Evolutionary conservation across 2,329 filamentous ascomycete species (phyloP).

Genomic region (Aciculosporium take): DNA sequence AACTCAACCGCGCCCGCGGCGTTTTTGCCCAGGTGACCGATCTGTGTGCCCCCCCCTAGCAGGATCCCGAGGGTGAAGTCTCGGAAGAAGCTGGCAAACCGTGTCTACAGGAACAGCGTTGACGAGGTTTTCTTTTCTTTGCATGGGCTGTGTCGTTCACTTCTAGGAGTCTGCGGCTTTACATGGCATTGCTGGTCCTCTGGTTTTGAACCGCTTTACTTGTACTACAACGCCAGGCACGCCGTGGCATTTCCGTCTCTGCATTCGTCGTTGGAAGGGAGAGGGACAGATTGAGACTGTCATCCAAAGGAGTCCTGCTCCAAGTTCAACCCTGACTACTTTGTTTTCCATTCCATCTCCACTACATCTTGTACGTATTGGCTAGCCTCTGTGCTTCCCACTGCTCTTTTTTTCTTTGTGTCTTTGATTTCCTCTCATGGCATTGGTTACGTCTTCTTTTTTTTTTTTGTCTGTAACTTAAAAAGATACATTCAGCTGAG

Average conservation of each 20-base stretch:
- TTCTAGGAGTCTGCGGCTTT: conserved; percentile 1
- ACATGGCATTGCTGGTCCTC: background rate
- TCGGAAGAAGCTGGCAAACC: background rate
- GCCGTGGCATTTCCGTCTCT: conserved; percentile 2
- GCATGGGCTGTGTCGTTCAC: conserved; percentile 1
- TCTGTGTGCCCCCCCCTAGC: background rate
- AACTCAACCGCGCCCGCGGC: background rate
- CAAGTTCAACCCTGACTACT: conserved; percentile 4
- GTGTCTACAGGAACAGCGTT: background rate
- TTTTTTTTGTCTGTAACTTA: conserved; percentile 1
- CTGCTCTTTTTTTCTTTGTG: conserved; percentile 18
- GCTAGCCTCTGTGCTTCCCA: conserved; percentile 26
- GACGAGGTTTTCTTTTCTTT: conserved; percentile 3
- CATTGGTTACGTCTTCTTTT: conserved; percentile 2
- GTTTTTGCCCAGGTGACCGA: background rate
- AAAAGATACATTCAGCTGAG: background rate
- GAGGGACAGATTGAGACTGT: conserved; percentile 5
- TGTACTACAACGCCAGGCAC: conserved; percentile 5
- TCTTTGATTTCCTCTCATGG: conserved; percentile 8
- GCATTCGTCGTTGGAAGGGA: conserved; percentile 6
- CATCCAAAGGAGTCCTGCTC: conserved; percentile 2
- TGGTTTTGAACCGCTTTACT: conserved; percentile 4
- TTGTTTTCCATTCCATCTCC: conserved; percentile 4
- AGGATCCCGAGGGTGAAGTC: background rate
- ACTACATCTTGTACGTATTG: conserved; percentile 36